Conservation (phyloP, 805 yeast species). For the Yamadazyma sp. region DNA sequence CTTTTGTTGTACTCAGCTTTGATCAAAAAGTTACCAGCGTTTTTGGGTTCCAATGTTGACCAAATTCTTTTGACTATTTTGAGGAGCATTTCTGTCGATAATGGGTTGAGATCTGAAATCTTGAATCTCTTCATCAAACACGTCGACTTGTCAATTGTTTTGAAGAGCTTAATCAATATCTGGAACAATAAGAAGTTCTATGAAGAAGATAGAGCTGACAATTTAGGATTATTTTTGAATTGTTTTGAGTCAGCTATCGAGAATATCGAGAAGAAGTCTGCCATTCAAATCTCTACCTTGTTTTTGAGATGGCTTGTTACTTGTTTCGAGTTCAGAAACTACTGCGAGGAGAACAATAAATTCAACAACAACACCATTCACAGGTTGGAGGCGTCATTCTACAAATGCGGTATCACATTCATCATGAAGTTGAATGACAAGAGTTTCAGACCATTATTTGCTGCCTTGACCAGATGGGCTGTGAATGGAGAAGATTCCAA, state of each 20-base stretch:
- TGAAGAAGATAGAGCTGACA: conserved; percentile 31
- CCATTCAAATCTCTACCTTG: conserved; percentile 64
- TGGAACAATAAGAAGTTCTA: conserved; percentile 52
- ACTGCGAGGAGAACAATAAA: conserved; percentile 30
- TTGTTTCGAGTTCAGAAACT: conserved; percentile 66
- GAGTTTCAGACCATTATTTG: conserved; percentile 89
- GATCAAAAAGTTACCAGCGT: conserved; percentile 81
- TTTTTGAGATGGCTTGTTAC: conserved; percentile 69
- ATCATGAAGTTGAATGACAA: conserved; percentile 93
- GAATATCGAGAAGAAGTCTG: conserved; percentile 67
- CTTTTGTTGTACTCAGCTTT: conserved; percentile 71
- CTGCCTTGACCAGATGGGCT: conserved; percentile 87
- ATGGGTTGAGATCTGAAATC: conserved; percentile 58
- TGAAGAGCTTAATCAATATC: conserved; percentile 58
- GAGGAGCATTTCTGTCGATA: conserved; percentile 57
- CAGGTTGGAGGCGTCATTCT: conserved; percentile 76
- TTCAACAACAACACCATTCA: conserved; percentile 74
- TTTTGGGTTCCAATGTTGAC: conserved; percentile 60
- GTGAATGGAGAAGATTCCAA: conserved; percentile 74
- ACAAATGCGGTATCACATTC: conserved; percentile 67
- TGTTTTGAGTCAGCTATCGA: conserved; percentile 67
- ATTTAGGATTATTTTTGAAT: conserved; percentile 68
- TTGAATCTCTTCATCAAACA: conserved; percentile 61
- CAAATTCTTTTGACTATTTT: conserved; percentile 61
- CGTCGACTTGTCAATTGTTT: conserved; percentile 62